phyloP scores from a whole-genome alignment of 2,329 filamentous ascomycete species.

The Ophiocordyceps sinensis region DNA sequence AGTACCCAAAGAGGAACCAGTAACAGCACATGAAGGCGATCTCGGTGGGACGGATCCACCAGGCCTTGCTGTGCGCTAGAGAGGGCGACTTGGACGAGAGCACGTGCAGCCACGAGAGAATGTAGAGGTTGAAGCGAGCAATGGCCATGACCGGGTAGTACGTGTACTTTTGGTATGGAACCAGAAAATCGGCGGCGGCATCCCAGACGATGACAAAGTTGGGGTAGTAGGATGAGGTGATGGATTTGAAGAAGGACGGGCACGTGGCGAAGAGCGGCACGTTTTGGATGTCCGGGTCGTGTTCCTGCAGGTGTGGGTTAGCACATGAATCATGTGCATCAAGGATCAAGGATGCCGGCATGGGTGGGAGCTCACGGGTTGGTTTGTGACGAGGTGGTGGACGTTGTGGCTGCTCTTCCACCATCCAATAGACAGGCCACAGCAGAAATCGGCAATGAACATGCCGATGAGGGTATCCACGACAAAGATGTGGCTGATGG shows the following conservation, averaged over 20 bases:
- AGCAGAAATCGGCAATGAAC: conserved; percentile 75
- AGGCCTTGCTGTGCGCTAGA: conserved; percentile 54
- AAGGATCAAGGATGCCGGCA: background rate
- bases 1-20: conserved; percentile 78
- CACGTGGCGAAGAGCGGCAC: conserved; percentile 71
- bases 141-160: conserved; percentile 74
- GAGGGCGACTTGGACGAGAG: conserved; percentile 17
- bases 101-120: conserved; percentile 69
- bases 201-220: conserved; percentile 66
- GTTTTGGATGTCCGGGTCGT: conserved; percentile 90
- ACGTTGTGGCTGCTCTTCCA: conserved; percentile 97
- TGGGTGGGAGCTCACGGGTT: background rate
- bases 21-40: conserved; percentile 37
- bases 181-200: conserved; percentile 51
- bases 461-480: conserved; percentile 78
- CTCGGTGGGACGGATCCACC: conserved; percentile 13
- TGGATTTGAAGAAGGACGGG: background rate
- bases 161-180: conserved; percentile 64
- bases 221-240: conserved; percentile 58
- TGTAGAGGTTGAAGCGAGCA: conserved; percentile 77
- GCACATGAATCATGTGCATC: background rate
- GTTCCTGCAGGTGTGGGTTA: conserved; percentile 54
- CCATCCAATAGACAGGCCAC: conserved; percentile 84
- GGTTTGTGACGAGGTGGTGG: conserved; percentile 95
- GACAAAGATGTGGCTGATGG: conserved; percentile 82